Conservation (phyloP, 108 stramenopile genomes). For the Skeletonema costatum region DNA sequence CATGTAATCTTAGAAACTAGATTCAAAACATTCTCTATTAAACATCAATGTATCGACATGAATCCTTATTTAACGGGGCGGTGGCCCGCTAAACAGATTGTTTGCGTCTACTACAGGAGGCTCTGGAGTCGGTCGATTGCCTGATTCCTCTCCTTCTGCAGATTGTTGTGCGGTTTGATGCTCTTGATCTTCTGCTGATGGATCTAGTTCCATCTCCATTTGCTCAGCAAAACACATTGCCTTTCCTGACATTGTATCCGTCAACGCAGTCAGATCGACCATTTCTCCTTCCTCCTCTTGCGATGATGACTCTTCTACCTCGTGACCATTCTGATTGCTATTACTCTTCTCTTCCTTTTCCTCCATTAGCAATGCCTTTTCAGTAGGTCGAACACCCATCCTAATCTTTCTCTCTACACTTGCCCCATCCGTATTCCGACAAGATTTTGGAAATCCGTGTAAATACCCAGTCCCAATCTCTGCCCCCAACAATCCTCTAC, state of each 20-base stretch:
- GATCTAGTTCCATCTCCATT: conserved; percentile 79
- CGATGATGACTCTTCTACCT: background rate
- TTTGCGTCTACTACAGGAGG: conserved; percentile 11
- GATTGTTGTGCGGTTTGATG: conserved; percentile 8
- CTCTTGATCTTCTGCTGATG: conserved; percentile 4
- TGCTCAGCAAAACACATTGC: conserved; percentile 61
- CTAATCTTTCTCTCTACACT: conserved; percentile 74
- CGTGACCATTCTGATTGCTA: conserved; percentile 1
- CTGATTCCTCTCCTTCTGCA: background rate
- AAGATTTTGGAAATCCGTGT: conserved; percentile 80
- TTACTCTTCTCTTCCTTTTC: background rate
- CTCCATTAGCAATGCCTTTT: conserved; percentile 13
- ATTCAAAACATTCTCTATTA: background rate
- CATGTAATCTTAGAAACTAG: background rate
- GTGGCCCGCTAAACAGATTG: conserved; percentile 27
- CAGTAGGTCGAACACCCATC: conserved; percentile 38
- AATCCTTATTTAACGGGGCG: conserved; percentile 17
- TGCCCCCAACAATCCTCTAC: conserved; percentile 87
- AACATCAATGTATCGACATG: background rate
- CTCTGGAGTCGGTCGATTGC: background rate
- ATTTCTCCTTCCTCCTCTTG: conserved; percentile 24
- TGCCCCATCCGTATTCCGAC: conserved; percentile 64
- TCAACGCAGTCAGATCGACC: conserved; percentile 43
- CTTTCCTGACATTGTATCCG: conserved; percentile 35
- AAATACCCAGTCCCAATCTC: conserved; percentile 93